These are phyloP conservation scores for Domatiomyces globalis DNA, from an alignment of 2,329 filamentous ascomycete species.

Conservation along the genomic window DNA sequence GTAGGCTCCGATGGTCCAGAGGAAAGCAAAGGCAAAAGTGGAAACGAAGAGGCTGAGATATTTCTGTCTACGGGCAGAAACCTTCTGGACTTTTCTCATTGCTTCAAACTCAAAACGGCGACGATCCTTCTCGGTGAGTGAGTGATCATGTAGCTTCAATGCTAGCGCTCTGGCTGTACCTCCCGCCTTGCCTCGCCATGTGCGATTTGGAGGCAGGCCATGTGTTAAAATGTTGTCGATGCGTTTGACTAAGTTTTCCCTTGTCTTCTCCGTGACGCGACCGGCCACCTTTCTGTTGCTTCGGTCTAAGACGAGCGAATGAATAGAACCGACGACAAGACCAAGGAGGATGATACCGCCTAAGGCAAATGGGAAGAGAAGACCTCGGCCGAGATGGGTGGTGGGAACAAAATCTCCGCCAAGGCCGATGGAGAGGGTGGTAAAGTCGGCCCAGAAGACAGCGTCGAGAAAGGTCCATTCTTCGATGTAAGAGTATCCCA, in stretches of 20 bases:
- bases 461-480: constrained; percentile 40
- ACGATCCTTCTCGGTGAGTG: constrained; percentile 11
- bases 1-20: constrained; percentile 36
- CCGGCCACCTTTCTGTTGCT: constrained; percentile 26
- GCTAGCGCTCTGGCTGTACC: constrained; percentile 6
- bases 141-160: constrained; percentile 9
- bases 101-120: constrained; percentile 28
- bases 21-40: constrained; percentile 21
- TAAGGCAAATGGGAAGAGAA: constrained; percentile 42
- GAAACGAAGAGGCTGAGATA: constrained; percentile 32
- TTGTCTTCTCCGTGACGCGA: constrained; percentile 24
- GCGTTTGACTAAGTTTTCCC: constrained; percentile 20
- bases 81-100: constrained; percentile 33
- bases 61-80: constrained; percentile 28
- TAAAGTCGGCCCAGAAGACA: constrained; percentile 44
- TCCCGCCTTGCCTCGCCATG: constrained; percentile 4
- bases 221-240: constrained; percentile 2
- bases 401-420: constrained; percentile 38
- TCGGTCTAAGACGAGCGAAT: constrained; percentile 26
- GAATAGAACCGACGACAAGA: constrained; percentile 41
- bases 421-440: constrained; percentile 41
- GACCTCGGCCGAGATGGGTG: constrained; percentile 35
- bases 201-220: not conserved
- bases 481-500: constrained; percentile 31
- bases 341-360: constrained; percentile 42